These are phyloP conservation scores for Infundibulicybe gibba DNA, from an alignment of 768 basidiomycete species.

Conservation along the genomic window DNA sequence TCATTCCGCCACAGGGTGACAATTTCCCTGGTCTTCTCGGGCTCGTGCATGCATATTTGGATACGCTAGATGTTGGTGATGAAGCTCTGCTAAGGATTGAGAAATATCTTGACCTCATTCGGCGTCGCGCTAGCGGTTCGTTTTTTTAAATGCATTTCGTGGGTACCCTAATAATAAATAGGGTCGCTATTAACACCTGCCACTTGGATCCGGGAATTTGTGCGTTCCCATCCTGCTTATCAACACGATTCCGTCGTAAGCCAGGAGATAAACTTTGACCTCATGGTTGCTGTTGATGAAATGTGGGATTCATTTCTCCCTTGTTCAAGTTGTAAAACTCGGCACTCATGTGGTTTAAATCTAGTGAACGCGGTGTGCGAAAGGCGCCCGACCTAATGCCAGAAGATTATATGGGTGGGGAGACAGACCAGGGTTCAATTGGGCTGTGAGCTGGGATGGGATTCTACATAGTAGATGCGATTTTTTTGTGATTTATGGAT, in stretches of 20 bases:
- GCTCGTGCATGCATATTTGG: slow-evolving; percentile 80
- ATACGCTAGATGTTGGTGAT: slow-evolving; percentile 75
- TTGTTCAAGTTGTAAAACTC: neutral
- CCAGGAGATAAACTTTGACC: slow-evolving; percentile 91
- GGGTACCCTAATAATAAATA: slow-evolving; percentile 19
- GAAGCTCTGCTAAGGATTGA: slow-evolving; percentile 59
- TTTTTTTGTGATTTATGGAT: neutral
- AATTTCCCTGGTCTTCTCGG: slow-evolving; percentile 79
- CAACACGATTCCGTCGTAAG: slow-evolving; percentile 90
- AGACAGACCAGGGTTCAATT: slow-evolving; percentile 42
- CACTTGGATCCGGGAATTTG: slow-evolving; percentile 91
- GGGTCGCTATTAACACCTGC: slow-evolving; percentile 84
- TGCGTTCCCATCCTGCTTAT: slow-evolving; percentile 88
- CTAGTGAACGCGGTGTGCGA: slow-evolving; percentile 69
- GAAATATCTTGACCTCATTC: slow-evolving; percentile 78
- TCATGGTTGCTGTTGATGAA: slow-evolving; percentile 85
- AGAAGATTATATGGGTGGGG: slow-evolving; percentile 48
- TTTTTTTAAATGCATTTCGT: slow-evolving; percentile 5
- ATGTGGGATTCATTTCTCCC: slow-evolving; percentile 60
- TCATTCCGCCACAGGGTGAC: slow-evolving; percentile 39
- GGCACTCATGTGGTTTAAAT: neutral
- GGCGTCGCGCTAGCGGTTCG: slow-evolving; percentile 76
- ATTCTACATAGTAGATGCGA: neutral
- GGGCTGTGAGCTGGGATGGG: too few species aligned
- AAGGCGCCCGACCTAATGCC: slow-evolving; percentile 62